Percentiles rank a stretch among this genome's conserved stretches.
Conservation (phyloP, 192 early-diverging fungal genomes). For the Pilobolus umbonatus region DNA sequence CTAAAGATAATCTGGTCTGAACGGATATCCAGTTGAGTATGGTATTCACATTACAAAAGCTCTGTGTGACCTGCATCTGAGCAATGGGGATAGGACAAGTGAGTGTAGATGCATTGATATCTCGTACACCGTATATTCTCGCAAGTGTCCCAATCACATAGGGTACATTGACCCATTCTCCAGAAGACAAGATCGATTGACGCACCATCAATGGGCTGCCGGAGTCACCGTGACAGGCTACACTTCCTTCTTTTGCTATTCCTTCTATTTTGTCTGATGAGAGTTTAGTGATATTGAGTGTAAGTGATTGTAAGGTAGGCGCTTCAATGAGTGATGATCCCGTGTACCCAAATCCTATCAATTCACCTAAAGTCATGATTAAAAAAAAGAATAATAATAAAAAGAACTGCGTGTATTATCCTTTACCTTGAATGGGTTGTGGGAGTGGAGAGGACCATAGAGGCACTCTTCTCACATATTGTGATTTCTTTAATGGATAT, state of each 20-base stretch:
- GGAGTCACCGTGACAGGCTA: conserved; percentile 32
- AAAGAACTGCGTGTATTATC: conserved; percentile 7
- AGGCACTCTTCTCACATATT: conserved; percentile 7
- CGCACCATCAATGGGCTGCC: conserved; percentile 23
- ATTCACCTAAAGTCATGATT: not conserved
- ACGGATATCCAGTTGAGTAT: conserved; percentile 18
- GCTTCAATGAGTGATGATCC: conserved; percentile 8
- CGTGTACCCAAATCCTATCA: conserved; percentile 26
- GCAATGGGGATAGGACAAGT: conserved; percentile 14
- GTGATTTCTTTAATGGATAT: conserved; percentile 12
- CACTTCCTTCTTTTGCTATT: conserved; percentile 10
- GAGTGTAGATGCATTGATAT: conserved; percentile 1
- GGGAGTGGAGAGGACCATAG: conserved; percentile 5
- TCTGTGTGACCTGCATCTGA: not conserved
- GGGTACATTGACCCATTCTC: not conserved
- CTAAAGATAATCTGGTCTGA: not conserved
- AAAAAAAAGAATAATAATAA: not conserved
- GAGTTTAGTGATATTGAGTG: conserved; percentile 19
- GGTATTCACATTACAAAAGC: conserved; percentile 1
- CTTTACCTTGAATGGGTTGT: not conserved
- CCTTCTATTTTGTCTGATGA: not conserved
- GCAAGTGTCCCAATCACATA: conserved; percentile 17
- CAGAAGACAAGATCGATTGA: not conserved
- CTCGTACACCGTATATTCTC: conserved; percentile 21
- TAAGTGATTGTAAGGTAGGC: conserved; percentile 12